Evolutionary conservation across 2,329 filamentous ascomycete species (phyloP).

Genomic region (Pseudocercospora cruenta): DNA sequence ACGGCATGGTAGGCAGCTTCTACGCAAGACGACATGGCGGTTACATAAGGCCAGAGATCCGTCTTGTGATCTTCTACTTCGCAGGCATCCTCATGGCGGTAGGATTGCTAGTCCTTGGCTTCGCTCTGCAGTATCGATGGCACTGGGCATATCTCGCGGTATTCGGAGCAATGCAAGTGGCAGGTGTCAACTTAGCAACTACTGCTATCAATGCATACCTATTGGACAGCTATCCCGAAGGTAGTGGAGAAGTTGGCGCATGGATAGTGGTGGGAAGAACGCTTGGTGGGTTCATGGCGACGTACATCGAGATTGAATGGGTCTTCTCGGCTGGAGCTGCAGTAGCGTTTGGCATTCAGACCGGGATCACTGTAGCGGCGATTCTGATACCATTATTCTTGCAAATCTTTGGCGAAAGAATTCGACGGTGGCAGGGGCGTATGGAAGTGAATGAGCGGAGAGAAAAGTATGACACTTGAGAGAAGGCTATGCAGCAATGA

Average conservation of each 20-base stretch:
- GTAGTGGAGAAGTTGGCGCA: conserved; percentile 57
- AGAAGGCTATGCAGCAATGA: too few species aligned
- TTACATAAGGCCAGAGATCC: conserved; percentile 61
- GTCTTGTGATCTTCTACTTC: conserved; percentile 54
- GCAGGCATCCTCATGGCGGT: conserved; percentile 54
- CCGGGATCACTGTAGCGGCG: conserved; percentile 18
- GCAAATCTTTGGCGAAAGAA: conserved; percentile 22
- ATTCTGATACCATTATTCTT: conserved; percentile 21
- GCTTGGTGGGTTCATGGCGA: conserved; percentile 56
- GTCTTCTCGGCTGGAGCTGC: conserved; percentile 27
- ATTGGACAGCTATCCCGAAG: conserved; percentile 60
- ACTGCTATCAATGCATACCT: conserved; percentile 57
- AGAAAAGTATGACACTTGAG: too few species aligned
- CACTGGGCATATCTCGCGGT: conserved; percentile 41
- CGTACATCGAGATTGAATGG: conserved; percentile 59
- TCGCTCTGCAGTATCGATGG: conserved; percentile 52
- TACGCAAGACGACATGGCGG: conserved; percentile 54
- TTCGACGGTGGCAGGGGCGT: conserved; percentile 20
- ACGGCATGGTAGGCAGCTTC: conserved; percentile 54
- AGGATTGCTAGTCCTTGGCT: conserved; percentile 58
- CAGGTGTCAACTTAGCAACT: conserved; percentile 60
- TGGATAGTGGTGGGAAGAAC: conserved; percentile 58
- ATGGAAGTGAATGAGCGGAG: not conserved
- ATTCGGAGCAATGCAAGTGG: conserved; percentile 59
- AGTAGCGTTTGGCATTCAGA: conserved; percentile 25